Base-by-base conservation (phyloP, 495 filamentous ascomycete genomes). In the Astrothelium subdiscretum region DNA sequence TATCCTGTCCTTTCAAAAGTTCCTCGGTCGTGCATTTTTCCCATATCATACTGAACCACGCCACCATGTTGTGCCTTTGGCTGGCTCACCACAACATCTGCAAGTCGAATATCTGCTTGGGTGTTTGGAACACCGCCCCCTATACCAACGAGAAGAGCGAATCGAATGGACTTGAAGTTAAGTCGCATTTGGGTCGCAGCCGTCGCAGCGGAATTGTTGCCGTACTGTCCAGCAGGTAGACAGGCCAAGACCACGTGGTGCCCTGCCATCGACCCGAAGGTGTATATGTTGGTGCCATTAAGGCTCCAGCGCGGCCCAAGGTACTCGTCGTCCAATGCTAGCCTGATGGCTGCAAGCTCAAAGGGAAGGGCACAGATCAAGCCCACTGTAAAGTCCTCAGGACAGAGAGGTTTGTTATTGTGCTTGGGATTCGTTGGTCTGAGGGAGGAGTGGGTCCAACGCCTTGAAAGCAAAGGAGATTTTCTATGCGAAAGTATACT, bases 271-370 rank as follows among this genome's bases (percentile, higher is more conserved):
- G 65, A 57, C 22, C 77, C 77, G 3, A 76, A 61, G 1, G 59
- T 62, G 54, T 78, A 79, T 2, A 57, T 58, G 61, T 75, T 77
- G 29, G 66, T 27, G 63, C 76, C 73, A 32, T 38, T 65, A 26
- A n/a, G 11, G 31, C 40, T 15, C 1, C 31, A 62, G 0, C 65
- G 60, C 22, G 75, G 66, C n/a, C 38, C 13, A 6, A 65, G 66
- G 65, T 81, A 75, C 11, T 72, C 61, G 62, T 77, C 74, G 62
- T 85, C 80, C 1, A 84, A 73, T 66, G 80, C 75, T 20, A 68
- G 69, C 29, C 43, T 52, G 1, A 76, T 80, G 0, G 80, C 80
- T n/a, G 75, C 69, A 4, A 66, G 59, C 65, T 83, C 80, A 15
- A 67, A 63, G 6, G 67, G 60, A 3, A 83, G 66, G 1, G 79